Evolutionary conservation across 441 rosid species (phyloP).

Genomic region (Corymbia citriodora): DNA sequence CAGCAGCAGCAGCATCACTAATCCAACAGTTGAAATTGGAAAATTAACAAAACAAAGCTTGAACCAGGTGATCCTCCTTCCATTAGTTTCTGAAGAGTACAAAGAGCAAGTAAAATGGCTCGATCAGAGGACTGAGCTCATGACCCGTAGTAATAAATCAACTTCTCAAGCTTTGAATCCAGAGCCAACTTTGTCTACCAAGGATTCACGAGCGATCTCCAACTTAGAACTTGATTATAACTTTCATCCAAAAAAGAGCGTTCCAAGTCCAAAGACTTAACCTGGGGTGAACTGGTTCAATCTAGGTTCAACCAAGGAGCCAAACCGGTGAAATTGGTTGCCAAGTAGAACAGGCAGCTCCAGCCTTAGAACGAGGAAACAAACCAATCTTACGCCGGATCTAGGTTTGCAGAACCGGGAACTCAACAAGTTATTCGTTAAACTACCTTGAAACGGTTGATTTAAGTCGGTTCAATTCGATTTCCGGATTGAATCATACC

Average conservation of each 20-base stretch:
- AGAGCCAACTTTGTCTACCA: not conserved
- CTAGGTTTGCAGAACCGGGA: not conserved
- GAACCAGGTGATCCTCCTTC: not conserved
- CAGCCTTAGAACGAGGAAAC: not conserved
- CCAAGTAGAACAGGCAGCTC: not conserved
- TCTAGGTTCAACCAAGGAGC: not conserved
- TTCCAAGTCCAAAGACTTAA: not conserved
- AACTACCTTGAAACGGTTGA: not conserved
- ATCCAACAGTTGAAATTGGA: not conserved
- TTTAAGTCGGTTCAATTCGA: not conserved
- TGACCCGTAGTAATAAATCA: not conserved
- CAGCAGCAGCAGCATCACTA: not conserved
- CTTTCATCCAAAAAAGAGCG: not conserved
- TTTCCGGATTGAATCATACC: not conserved
- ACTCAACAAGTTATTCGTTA: not conserved
- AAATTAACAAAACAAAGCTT: not conserved
- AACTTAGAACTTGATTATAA: not conserved
- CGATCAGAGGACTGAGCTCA: not conserved
- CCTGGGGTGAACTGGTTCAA: not conserved
- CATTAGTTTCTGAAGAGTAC: not conserved
- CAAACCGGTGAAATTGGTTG: not conserved
- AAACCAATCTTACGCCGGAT: not conserved
- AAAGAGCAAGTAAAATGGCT: not conserved
- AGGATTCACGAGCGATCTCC: not conserved
- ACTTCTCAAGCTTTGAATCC: not conserved